Evolutionary conservation across 2,329 filamentous ascomycete genomes (phyloP), one percentile per base, ranked within the genome.

Genomic region (Fusarium sp.): DNA sequence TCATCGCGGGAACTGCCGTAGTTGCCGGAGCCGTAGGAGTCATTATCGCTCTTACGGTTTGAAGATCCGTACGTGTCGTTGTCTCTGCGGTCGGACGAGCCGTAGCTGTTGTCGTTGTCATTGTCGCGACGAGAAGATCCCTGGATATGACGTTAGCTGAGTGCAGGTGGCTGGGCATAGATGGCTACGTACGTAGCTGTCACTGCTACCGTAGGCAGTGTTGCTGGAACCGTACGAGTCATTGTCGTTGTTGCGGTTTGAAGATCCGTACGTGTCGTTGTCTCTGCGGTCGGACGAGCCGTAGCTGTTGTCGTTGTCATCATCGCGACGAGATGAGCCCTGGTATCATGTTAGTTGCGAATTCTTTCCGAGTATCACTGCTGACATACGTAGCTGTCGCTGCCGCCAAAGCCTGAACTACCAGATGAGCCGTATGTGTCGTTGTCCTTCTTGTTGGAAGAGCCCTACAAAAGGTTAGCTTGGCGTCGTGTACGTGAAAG

Each of bases 1-100:
- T 63, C 63, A 53, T 69, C 53, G 31, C 66, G 65, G 37, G 49
- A 46, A 13, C 35, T 10, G 27, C 27, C 27, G 13, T 10, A 29
- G 31, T 25, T 25, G n/a, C 51, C 9, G 36, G 31, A 48, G 36
- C 49, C 49, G 11, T 41, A 39, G 4, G 36, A 35, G 15, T 49
- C 46, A 23, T 21, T 15, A 27, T 48, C 11, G n/a, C 31, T 14
- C 23, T 53, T 38, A 31, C 36, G 35, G 46, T 29, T 45, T 5
- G 49, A 47, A 25, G 21, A 25, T 25, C 61, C 50, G n/a, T 42
- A 61, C 0, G 57, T 46, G 36, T 60, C 37, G 17, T 49, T 35
- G 33, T 57, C 42, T 14, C 49, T 38, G 31, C 36, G 35, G 46
- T 29, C 38, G 5, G 49, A 47, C 15, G 21, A 25, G 13, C 39